phyloP scores from a whole-genome alignment of 2,329 filamentous ascomycete genomes.

The Cladosporium cucumerinum region DNA sequence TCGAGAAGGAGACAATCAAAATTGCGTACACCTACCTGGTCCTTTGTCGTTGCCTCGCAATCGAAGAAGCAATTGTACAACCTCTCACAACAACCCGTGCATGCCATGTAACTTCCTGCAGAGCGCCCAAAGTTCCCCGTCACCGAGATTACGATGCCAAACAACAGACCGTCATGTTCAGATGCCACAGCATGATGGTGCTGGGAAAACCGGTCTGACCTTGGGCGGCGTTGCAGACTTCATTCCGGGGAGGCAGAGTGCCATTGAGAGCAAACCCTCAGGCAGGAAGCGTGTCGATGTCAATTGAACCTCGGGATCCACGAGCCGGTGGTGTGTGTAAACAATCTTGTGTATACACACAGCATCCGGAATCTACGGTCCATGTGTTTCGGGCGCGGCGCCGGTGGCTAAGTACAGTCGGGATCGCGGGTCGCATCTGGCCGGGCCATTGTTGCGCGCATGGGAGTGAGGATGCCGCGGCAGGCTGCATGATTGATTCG shows the following conservation, averaged over 20 bases:
- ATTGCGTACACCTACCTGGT: not conserved
- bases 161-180: not conserved
- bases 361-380: not conserved
- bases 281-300: not conserved
- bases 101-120: not conserved
- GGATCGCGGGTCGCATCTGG: not conserved
- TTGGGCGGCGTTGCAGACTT: not conserved
- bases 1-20: not conserved
- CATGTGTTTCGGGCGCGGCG: not conserved
- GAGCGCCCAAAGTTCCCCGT: not conserved
- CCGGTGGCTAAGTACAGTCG: not conserved
- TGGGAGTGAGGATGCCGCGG: not conserved
- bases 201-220: not conserved
- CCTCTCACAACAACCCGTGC: not conserved
- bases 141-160: not conserved
- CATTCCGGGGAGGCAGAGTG: not conserved
- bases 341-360: not conserved
- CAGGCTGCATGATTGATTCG: not conserved
- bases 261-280: not conserved
- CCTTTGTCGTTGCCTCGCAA: not conserved
- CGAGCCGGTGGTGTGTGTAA: not conserved
- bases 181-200: not conserved
- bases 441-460: not conserved
- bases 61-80: conserved; percentile 9
- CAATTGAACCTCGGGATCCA: not conserved